Evolutionary conservation across 2,329 filamentous ascomycete genomes (phyloP).

Genomic region (Aspergillus spinulosporus): DNA sequence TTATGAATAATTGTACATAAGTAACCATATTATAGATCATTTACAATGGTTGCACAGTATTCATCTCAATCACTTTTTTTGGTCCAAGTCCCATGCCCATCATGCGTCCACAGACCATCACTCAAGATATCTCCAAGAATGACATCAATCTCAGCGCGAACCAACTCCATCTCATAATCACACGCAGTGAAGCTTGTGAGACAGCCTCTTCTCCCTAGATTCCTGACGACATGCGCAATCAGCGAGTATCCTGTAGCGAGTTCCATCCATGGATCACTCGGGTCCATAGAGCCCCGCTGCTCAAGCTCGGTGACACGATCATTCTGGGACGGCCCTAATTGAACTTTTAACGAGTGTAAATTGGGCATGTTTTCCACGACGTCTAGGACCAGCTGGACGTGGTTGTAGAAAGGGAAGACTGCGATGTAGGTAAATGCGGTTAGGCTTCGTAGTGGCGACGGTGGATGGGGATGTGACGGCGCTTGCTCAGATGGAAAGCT

Average conservation of each 20-base stretch:
- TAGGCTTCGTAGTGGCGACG: constrained; percentile 46
- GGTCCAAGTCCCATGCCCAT: constrained; percentile 35
- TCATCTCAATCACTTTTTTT: background rate
- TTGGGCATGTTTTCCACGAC: constrained; percentile 52
- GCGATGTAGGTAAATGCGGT: constrained; percentile 59
- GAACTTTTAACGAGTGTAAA: constrained; percentile 57
- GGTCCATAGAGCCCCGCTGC: constrained; percentile 41
- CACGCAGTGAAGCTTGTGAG: constrained; percentile 30
- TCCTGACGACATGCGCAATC: constrained; percentile 41
- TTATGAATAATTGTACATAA: too few relatives aligned
- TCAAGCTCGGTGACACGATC: constrained; percentile 43
- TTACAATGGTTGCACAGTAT: too few relatives aligned
- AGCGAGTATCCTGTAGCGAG: constrained; percentile 53
- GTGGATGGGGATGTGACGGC: constrained; percentile 33
- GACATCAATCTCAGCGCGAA: constrained; percentile 30
- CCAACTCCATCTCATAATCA: constrained; percentile 34
- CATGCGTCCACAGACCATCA: constrained; percentile 31
- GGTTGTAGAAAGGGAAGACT: constrained; percentile 66
- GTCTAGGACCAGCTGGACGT: constrained; percentile 52
- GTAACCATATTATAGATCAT: too few relatives aligned
- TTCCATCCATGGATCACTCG: constrained; percentile 55
- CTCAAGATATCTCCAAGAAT: constrained; percentile 28
- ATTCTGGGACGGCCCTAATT: constrained; percentile 45
- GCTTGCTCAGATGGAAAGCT: constrained; percentile 11
- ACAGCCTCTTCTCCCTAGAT: constrained; percentile 23